These are phyloP conservation scores for Actinomucor elegans DNA, from an alignment of 371 early-diverging fungal species.

Conservation along the genomic window DNA sequence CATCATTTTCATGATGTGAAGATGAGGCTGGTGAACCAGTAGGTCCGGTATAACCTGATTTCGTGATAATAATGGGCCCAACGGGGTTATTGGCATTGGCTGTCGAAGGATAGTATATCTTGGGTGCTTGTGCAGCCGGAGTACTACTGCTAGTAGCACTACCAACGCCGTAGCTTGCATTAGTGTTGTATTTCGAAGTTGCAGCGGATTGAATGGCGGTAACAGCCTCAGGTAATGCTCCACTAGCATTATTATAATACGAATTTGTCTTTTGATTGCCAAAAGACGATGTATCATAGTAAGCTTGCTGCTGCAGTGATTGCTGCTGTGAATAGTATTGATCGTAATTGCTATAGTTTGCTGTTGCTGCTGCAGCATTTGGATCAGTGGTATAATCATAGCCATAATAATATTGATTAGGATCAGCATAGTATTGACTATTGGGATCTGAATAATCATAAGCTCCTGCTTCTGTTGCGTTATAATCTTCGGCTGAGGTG, in stretches of 20 bases:
- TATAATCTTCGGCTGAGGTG: not conserved
- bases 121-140: conserved; percentile 8
- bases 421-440: conserved; percentile 14
- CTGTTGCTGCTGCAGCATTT: conserved; percentile 13
- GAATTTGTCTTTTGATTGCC: no score
- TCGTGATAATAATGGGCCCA: conserved; percentile 15
- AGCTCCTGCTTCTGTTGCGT: not conserved
- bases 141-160: no score
- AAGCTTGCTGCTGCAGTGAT: no score
- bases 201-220: not conserved
- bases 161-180: no score
- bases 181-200: not conserved
- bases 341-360: conserved; percentile 30
- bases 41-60: conserved; percentile 20
- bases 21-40: not conserved
- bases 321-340: conserved; percentile 36
- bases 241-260: not conserved
- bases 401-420: conserved; percentile 27
- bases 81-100: conserved; percentile 20
- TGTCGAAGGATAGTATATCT: conserved; percentile 14
- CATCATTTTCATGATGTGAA: not conserved
- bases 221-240: conserved; percentile 10
- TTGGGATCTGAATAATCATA: conserved; percentile 18
- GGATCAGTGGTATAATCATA: conserved; percentile 30
- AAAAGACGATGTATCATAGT: conserved; percentile 12